These are phyloP conservation scores for Casuarina cunninghamiana DNA, from an alignment of 306 rosid genomes.

Conservation along the genomic window DNA sequence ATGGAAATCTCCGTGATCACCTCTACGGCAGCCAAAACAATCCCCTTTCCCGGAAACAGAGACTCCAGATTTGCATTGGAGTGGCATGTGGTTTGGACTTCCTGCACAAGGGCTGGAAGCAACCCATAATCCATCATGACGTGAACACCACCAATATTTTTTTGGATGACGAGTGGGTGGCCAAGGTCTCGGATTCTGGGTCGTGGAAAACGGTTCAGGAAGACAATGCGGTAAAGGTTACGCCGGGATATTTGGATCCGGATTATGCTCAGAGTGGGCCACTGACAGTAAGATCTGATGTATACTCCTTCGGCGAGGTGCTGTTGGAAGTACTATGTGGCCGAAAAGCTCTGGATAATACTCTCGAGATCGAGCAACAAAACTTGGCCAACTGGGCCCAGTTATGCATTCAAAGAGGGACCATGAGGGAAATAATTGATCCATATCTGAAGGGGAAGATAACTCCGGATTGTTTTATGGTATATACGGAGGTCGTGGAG, in stretches of 20 bases:
- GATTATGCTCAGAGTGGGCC: conserved; percentile 4
- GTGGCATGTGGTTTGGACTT: neutral
- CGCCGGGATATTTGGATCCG: conserved; percentile 33
- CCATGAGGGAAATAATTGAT: neutral
- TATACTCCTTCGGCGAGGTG: conserved; percentile 37
- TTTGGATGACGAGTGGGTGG: neutral
- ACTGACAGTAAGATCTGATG: conserved; percentile 21
- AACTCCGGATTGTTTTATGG: too few species aligned
- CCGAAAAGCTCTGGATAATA: neutral
- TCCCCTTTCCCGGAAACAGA: neutral
- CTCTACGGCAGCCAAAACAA: neutral
- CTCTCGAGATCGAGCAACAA: too few species aligned
- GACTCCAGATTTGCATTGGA: neutral
- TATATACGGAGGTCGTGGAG: too few species aligned
- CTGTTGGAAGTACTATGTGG: conserved; percentile 26
- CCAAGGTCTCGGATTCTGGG: conserved; percentile 6
- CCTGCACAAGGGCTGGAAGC: neutral
- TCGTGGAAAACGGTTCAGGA: conserved; percentile 22
- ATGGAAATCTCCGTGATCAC: neutral
- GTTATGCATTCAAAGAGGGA: conserved; percentile 6
- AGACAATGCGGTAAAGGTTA: conserved; percentile 34
- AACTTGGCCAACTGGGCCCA: too few species aligned
- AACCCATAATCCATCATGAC: neutral
- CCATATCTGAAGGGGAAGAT: too few species aligned
- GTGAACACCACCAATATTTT: conserved; percentile 4